Evolutionary conservation across 257 asterid genomes (phyloP), one percentile per base, ranked within the genome.

Genomic region (Marsdenia floribunda): DNA sequence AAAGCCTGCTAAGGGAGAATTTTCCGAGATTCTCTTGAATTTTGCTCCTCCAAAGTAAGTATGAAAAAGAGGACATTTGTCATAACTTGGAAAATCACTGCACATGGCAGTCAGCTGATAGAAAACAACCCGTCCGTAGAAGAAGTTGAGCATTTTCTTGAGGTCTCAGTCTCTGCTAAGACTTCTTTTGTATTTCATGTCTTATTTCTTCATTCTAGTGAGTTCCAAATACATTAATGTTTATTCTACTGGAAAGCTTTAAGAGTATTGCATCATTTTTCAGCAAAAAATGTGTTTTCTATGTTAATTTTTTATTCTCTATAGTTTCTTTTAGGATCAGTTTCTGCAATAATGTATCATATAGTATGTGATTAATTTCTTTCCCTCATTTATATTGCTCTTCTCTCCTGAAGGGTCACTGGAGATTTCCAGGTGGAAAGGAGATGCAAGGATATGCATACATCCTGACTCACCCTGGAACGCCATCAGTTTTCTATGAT

Each of bases 401-500:
- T 70, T 72, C 65, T 67, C 19, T 74, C 83, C 68, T 84, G 81
- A 84, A 94, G 99, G 99, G 99, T 76, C 99, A 95, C 80, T 95
- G 99, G 99, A 92, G 99, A 88, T 95, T 95, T 88, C 99, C 99
- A 54, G 96, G 91, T 66, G 98, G 99, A 73, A 94, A 90, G 83
- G 99, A 94, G 84, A 89, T 90, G 96, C 97, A 90, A 87, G 99
- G 99, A 64, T 94, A 94, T 80, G 96, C 97, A 63, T 94, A 94
- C 79, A 88, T 92, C 79, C 76, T 94, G 73, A 90, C 98, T 77
- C 98, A 95, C 83, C 92, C 93, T 21, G 98, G 98, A 65, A 92
- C 98, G 4, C 99, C 99, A 2, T 82, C 99, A 19, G 96, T 95
- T 73, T 95, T 95, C 82, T 89, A 83, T 69, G 99, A 95, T 82